Evolutionary conservation across 2,329 filamentous ascomycete genomes (phyloP), one percentile per base, ranked within the genome.

Genomic region (Tolypocladium cylindrosporum): DNA sequence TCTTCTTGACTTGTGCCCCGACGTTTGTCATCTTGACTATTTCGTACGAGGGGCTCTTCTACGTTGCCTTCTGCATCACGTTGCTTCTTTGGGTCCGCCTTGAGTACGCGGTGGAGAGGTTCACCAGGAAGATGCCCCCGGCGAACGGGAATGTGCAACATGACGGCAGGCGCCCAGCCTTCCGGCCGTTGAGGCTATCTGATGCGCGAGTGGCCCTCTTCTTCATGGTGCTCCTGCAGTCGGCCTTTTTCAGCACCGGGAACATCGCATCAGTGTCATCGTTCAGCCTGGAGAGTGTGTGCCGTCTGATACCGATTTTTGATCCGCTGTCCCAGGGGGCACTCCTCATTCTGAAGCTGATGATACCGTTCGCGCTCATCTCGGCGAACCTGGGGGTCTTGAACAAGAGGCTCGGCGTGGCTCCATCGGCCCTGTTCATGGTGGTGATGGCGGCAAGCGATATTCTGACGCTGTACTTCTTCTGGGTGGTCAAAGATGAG

Each of bases 41-140:
- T 65, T 97, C 93, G 0, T 99, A 96, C 74, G 94, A 99, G 72
- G 93, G 93, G 0, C 80, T 99, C 2, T 99, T 99, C 72, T 99
- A 97, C 73, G 84, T 97, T 60, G 85, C 88, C 13, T 99, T 97
- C 73, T 91, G 87, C 67, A 77, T 88, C 57, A 89, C 87, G 27
- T 76, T 99, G 6, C 79, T 96, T 55, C 86, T 87, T 57, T 99
- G 94, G 94, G 90, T 97, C 40, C 85, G 87, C n/a, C 80, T 99
- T 1, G 94, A 99, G 71, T 89, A 95, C 69, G 85, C 84, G 57
- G 83, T 93, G 10, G 66, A 72, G 31, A 59, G 57, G 7, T 66
- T 65, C 51, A 57, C 59, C n/a, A 41, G 58, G 43, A 64, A 70
- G 42, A 48, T 4, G 8, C 9, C 21, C 8, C 13, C 9, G 39